phyloP scores from a whole-genome alignment of 768 basidiomycete species.

The Podaxis carcinomalis region DNA sequence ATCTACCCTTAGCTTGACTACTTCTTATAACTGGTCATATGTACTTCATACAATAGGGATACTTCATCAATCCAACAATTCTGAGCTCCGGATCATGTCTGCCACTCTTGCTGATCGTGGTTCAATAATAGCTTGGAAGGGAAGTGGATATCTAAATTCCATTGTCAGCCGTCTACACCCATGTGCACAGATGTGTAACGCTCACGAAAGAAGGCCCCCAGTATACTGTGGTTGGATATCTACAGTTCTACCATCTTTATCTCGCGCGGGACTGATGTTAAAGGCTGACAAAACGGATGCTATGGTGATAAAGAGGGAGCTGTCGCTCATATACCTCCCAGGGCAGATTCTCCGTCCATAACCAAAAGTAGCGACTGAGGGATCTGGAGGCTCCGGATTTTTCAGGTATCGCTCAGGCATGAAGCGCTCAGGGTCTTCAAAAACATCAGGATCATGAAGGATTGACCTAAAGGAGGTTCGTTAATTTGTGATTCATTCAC shows the following conservation, averaged over 20 bases:
- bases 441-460: constrained; percentile 20
- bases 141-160: not conserved
- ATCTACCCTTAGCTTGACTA: too few relatives aligned
- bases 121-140: not conserved
- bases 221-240: not conserved
- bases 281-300: constrained; percentile 16
- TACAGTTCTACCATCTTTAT: constrained; percentile 9
- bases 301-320: constrained; percentile 14
- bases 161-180: not conserved
- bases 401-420: constrained; percentile 25
- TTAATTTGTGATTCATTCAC: not conserved
- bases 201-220: not conserved
- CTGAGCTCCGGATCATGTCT: not conserved
- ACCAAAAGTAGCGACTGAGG: constrained; percentile 22
- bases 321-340: constrained; percentile 16
- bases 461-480: constrained; percentile 18
- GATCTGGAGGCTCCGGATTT: constrained; percentile 17
- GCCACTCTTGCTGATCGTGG: not conserved
- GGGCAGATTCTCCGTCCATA: constrained; percentile 24
- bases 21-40: too few relatives aligned
- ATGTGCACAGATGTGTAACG: not conserved
- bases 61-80: not conserved
- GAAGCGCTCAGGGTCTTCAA: constrained; percentile 21
- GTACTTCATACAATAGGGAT: not conserved
- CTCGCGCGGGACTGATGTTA: constrained; percentile 12